Base-by-base conservation (phyloP, 2,329 filamentous ascomycete species). In the Emmonsiellopsis sp. region DNA sequence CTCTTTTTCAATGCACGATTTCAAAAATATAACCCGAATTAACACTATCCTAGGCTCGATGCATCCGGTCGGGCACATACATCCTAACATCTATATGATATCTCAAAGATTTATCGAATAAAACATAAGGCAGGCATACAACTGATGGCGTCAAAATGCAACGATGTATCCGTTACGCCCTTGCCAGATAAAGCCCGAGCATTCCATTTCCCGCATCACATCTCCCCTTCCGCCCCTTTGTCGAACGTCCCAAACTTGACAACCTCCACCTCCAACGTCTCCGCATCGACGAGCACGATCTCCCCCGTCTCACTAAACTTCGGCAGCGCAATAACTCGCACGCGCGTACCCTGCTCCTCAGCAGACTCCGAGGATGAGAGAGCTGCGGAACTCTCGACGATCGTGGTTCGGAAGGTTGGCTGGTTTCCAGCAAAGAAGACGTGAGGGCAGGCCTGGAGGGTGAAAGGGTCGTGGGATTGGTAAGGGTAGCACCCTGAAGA, bases 371-470 rank as follows among this genome's bases (percentile, higher is more conserved):
- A 58, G 1, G 68, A 62, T 6, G 61, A 53, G 13, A 68, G 10
- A 11, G 43, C n/a, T 10, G 32, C 14, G 10, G 45, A 53, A 8
- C 39, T 42, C 42, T 84, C 74, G 37, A 94, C 84, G 1, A 85
- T 68, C 33, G 78, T 81, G 2, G 86, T 91, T 50, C 82, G 84
- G 67, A 94, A 95, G 51, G 77, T 76, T 2, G 88, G 85, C 68
- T 95, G 90, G 61, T 87, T 90, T 13, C 91, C 91, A 1, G 87
- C 86, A 67, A 98, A 88, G 72, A 89, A 97, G 34, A 98, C 76
- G 64, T 98, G 92, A 2, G 93, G 93, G 57, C 88, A 95, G 14
- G 83, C 75, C 58, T 85, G 82, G 62, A 98, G 78, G 43, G 97
- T 86, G 64, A 97, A 94, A 0, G 88, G 90, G 65, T 98, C 94